Evolutionary conservation across 768 basidiomycete genomes (phyloP).

Genomic region (Boletellus emodensis): DNA sequence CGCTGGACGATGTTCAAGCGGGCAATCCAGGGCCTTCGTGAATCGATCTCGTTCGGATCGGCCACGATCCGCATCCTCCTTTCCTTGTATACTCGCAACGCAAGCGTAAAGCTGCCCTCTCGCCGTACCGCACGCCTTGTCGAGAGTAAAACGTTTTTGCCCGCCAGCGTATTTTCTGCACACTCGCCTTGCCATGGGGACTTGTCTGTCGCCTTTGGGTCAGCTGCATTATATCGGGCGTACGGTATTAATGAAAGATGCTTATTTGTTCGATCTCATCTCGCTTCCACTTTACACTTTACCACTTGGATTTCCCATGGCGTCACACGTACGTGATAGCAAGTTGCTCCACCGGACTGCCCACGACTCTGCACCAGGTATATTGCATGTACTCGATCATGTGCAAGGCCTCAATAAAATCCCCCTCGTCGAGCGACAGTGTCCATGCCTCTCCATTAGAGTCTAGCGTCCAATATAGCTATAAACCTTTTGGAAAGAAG

Average conservation of each 20-base stretch:
- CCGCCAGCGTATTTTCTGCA: no score
- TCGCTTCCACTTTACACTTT: background rate
- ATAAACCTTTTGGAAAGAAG: background rate
- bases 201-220: background rate
- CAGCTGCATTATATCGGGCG: background rate
- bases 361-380: background rate
- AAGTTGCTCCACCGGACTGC: background rate
- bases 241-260: background rate
- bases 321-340: slow-evolving; percentile 1
- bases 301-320: background rate
- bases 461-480: background rate
- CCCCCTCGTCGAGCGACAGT: background rate
- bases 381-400: background rate
- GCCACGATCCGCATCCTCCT: background rate
- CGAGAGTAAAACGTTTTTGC: background rate
- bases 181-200: background rate
- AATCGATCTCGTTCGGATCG: background rate
- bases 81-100: background rate
- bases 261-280: background rate
- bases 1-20: slow-evolving; percentile 59
- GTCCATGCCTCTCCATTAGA: background rate
- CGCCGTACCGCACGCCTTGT: background rate
- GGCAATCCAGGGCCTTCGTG: slow-evolving; percentile 10
- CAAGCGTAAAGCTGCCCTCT: background rate
- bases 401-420: background rate